Conservation (phyloP, 2,329 filamentous ascomycete species). For the Fusarium sp. region DNA sequence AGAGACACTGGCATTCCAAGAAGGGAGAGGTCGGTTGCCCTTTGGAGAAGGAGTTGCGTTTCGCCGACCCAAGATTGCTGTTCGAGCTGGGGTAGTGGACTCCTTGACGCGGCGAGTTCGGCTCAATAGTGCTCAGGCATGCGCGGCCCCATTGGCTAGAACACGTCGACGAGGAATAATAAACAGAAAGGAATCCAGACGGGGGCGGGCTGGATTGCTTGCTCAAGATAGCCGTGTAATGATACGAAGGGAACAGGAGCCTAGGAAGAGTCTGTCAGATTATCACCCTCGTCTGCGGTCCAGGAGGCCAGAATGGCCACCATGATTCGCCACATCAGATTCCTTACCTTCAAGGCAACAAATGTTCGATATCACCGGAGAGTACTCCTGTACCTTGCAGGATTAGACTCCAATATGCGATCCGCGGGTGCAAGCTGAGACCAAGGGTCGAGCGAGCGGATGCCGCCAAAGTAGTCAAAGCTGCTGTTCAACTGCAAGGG, state of each 20-base stretch:
- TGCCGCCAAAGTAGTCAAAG: constrained; percentile 23
- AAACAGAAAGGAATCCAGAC: constrained; percentile 38
- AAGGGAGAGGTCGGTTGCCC: constrained; percentile 46
- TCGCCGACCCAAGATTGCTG: constrained; percentile 20
- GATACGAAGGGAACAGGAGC: constrained; percentile 1
- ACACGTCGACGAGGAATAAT: constrained; percentile 25
- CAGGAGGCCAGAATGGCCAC: background rate
- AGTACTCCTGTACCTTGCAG: constrained; percentile 31
- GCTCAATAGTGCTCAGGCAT: constrained; percentile 37
- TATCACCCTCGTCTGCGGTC: constrained; percentile 3
- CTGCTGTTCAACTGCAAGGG: constrained; percentile 34
- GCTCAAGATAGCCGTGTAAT: constrained; percentile 33
- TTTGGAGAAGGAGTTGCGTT: constrained; percentile 32
- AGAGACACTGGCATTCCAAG: constrained; percentile 55
- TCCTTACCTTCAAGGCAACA: constrained; percentile 11
- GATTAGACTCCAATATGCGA: constrained; percentile 19
- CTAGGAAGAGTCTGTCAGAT: constrained; percentile 30
- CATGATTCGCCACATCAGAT: constrained; percentile 19
- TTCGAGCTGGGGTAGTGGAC: constrained; percentile 39
- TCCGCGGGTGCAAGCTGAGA: constrained; percentile 33
- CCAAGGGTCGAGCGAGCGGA: constrained; percentile 31
- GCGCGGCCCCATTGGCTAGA: constrained; percentile 35
- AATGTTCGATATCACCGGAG: constrained; percentile 4
- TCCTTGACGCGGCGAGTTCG: constrained; percentile 33
- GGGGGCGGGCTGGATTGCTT: constrained; percentile 28